A percentile compares a stretch with the other conserved stretches of the same genome.
Evolutionary conservation across 2,329 filamentous ascomycete genomes (phyloP).

Genomic region (Colletotrichum noveboracense): DNA sequence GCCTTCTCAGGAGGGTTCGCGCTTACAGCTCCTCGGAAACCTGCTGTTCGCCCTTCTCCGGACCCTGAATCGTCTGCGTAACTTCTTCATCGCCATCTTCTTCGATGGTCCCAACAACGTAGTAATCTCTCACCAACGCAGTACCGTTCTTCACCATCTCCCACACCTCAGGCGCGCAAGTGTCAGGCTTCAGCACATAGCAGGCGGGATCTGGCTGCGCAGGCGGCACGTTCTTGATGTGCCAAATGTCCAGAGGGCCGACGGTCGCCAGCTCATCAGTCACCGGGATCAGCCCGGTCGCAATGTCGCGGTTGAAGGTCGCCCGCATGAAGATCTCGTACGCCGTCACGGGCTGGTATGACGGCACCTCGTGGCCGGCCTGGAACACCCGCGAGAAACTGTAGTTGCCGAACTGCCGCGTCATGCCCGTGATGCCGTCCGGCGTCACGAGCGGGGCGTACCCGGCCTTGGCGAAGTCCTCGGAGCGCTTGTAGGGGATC

Average conservation of each 20-base stretch:
- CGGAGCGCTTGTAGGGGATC: slow-evolving; percentile 43
- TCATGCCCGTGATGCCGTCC: slow-evolving; percentile 68
- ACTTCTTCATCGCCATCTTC: background rate
- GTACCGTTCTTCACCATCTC: slow-evolving; percentile 53
- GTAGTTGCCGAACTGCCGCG: slow-evolving; percentile 72
- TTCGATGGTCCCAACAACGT: slow-evolving; percentile 27
- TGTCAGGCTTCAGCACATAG: slow-evolving; percentile 60
- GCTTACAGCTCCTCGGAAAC: background rate
- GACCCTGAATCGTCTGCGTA: background rate
- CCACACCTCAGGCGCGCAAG: slow-evolving; percentile 61
- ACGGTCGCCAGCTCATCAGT: slow-evolving; percentile 30
- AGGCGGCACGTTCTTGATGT: slow-evolving; percentile 53
- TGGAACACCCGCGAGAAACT: slow-evolving; percentile 65
- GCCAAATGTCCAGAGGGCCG: slow-evolving; percentile 39
- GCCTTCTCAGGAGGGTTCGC: background rate
- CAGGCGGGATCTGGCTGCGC: slow-evolving; percentile 57
- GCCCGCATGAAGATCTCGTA: slow-evolving; percentile 58
- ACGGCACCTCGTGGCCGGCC: slow-evolving; percentile 60
- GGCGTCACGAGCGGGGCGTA: slow-evolving; percentile 70
- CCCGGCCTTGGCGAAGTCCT: slow-evolving; percentile 61
- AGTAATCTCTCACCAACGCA: slow-evolving; percentile 52
- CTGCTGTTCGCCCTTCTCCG: background rate
- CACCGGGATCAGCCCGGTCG: slow-evolving; percentile 55
- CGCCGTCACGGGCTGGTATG: slow-evolving; percentile 55
- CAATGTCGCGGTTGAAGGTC: slow-evolving; percentile 54